Evolutionary conservation across 2,329 filamentous ascomycete genomes (phyloP), one percentile per base, ranked within the genome.

Genomic region (Parastagonospora nodorum): DNA sequence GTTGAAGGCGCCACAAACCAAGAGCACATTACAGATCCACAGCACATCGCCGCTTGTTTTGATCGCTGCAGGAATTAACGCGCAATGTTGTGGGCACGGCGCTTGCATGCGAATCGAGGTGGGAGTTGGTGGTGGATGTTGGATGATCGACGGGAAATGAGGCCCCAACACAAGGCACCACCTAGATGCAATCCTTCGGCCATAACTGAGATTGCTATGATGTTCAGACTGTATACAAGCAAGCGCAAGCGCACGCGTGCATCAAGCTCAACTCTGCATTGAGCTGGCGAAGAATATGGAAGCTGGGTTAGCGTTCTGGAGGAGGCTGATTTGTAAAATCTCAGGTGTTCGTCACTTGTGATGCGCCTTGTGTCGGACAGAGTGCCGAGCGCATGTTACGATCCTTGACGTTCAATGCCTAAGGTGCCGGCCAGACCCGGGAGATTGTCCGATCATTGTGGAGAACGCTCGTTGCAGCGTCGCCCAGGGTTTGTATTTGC

Each of bases 131-230:
- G 15, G 51, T 48, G 45, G 19, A 24, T 24, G 19, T 53, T 44
- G 48, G 50, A 48, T 32, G 47, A 56, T 56, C 49, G 15, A 28
- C 32, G 38, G 64, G 63, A 68, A 53, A 67, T 68, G 58, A 63
- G 51, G 49, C 46, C 45, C 50, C 36, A 57, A 50, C 48, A 45
- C 49, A 54, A 58, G 58, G 58, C 50, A 47, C 47, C 60, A 53
- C 46, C 57, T 55, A 54, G 48, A 37, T 39, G 50, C 39, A 46
- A 47, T 49, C 44, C 48, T 60, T 52, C 50, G 50, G 57, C 53
- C 61, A 58, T 57, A 57, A 37, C 54, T 58, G 57, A 66, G 45
- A 64, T 69, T 69, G 47, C 51, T 31, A 31, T 49, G 54, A 55
- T 52, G 40, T 51, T 51, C 55, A 56, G 52, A 41, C 43, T 45